These are phyloP conservation scores for Plasmodium berghei DNA, from an alignment of 169 alveolate genomes.

Conservation along the genomic window DNA sequence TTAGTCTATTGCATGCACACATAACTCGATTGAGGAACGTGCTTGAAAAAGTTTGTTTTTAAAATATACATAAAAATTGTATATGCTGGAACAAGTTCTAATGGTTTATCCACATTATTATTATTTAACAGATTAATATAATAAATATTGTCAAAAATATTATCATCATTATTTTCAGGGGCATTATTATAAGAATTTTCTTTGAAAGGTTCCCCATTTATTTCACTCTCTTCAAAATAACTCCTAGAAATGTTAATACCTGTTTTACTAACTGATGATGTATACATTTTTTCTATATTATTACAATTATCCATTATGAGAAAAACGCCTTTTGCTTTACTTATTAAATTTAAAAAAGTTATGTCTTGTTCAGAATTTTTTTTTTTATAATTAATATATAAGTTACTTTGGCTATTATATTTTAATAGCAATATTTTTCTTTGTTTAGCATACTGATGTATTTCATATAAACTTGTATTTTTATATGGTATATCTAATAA, in stretches of 20 bases:
- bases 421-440: constrained; percentile 56
- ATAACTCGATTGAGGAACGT: constrained; percentile 66
- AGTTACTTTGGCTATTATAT: constrained; percentile 19
- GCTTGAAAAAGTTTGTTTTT: constrained; percentile 29
- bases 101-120: constrained; percentile 5
- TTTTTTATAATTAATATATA: constrained; percentile 35
- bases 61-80: constrained; percentile 65
- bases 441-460: constrained; percentile 42
- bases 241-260: too few relatives aligned
- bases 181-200: too few relatives aligned
- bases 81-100: constrained; percentile 25
- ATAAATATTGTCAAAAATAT: constrained; percentile 42
- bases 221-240: too few relatives aligned
- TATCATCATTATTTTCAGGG: neutral
- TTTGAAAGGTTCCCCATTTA: too few relatives aligned
- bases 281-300: constrained; percentile 41
- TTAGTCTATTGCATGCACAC: constrained; percentile 6
- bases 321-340: constrained; percentile 67
- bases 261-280: neutral
- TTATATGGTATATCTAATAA: constrained; percentile 65
- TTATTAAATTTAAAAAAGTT: constrained; percentile 34
- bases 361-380: constrained; percentile 11
- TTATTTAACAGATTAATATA: constrained; percentile 33
- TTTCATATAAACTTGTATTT: constrained; percentile 21
- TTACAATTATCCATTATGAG: constrained; percentile 74